These are phyloP conservation scores for Oryza meyeriana DNA, from an alignment of 176 grass and related monocot genomes.

Conservation along the genomic window DNA sequence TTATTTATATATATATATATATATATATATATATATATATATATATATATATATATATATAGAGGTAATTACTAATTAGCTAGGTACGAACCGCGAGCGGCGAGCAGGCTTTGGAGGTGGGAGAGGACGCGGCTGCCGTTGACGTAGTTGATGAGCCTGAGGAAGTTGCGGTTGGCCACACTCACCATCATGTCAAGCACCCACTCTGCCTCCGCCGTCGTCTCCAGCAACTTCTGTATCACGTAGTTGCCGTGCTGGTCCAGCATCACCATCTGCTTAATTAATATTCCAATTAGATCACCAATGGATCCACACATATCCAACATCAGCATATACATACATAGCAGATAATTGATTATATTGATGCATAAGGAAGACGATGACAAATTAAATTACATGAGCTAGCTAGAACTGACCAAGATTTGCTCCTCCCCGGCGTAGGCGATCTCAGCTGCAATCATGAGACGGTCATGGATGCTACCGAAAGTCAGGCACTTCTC, in stretches of 20 bases:
- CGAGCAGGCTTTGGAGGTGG: neutral
- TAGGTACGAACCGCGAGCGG: neutral
- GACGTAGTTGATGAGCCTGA: neutral
- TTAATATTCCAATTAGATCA: neutral
- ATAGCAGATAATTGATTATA: no score
- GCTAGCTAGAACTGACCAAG: neutral
- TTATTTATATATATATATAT: no score
- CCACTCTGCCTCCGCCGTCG: neutral
- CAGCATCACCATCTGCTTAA: constrained; percentile 36
- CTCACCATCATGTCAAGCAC: neutral
- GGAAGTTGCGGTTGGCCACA: neutral
- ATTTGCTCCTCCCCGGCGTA: constrained; percentile 18
- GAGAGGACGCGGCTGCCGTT: neutral
- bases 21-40: no score
- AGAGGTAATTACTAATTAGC: no score
- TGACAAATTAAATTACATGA: no score
- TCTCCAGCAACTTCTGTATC: constrained; percentile 32
- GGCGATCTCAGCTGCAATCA: constrained; percentile 47
- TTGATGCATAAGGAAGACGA: no score
- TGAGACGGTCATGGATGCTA: constrained; percentile 20
- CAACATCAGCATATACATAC: neutral
- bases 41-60: no score
- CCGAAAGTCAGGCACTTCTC: constrained; percentile 46
- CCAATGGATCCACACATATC: neutral
- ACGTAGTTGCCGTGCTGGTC: constrained; percentile 34